Evolutionary conservation across 176 grass and related monocot genomes (phyloP).

Genomic region (Triticum aestivum): IWGSC_CS_RefSeq_v2.1 NC_057798.1:415121099-415121598

Average conservation of each 20-base stretch:
- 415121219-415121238: neutral
- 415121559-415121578: conserved; percentile 67
- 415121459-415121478: neutral
- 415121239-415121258: neutral
- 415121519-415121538: neutral
- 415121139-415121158: neutral
- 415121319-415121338: neutral
- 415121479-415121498: neutral
- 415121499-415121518: neutral
- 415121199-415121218: neutral
- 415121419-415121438: neutral
- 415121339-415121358: too few species aligned
- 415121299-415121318: neutral
- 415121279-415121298: neutral
- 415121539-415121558: conserved; percentile 58
- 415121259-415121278: neutral
- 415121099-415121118: neutral
- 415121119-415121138: neutral
- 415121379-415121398: neutral
- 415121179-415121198: neutral
- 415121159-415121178: neutral
- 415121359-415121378: too few species aligned
- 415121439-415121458: neutral
- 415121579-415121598: conserved; percentile 68
- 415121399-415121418: neutral